Evolutionary conservation across 148 eudicot genomes (phyloP), one percentile per base, ranked within the genome.

Genomic region (Amaranthus cruentus): DNA sequence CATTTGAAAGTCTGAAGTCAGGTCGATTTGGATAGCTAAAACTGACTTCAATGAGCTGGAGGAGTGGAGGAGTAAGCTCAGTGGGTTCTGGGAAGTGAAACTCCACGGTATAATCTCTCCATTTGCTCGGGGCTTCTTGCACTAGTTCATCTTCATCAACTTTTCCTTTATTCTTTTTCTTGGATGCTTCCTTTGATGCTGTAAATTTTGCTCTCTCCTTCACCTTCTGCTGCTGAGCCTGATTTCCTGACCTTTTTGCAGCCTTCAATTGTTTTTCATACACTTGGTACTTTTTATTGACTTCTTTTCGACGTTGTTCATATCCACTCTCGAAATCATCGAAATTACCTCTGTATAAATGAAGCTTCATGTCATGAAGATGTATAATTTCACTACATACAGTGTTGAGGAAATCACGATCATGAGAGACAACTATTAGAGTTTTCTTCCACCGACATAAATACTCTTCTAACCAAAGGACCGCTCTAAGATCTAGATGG

Each of bases 41-140:
- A 77, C 83, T 82, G 13, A 88, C 91, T 47, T 84, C 91, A 60
- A 85, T 82, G 48, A 88, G 86, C 79, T 88, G 89, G 69, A 88
- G 76, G 50, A 88, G 89, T 6, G 91, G 91, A 7, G 91, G 91
- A 46, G 89, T 88, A 43, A 88, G 78, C 56, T 88, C 91, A 4
- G 91, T 85, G 42, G 91, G 91, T 68, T 88, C 89, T 0, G 91
- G 91, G 79, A 85, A 88, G 85, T 88, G 91, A 76, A 88, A 88
- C 77, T 85, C 89, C 38, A 88, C 91, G 3, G 86, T 82, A 75
- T 88, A 88, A 62, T 88, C 91, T 59, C 81, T 82, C 91, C 91
- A 88, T 70, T 88, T 88, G 74, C 80, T 80, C 3, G 91, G 91
- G 51, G 89, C 91, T 76, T 88, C 91, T 13, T 80, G 68, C 52